phyloP scores from a whole-genome alignment of 2,329 filamentous ascomycete genomes.

The Neopestalotiopsis sp. region DNA sequence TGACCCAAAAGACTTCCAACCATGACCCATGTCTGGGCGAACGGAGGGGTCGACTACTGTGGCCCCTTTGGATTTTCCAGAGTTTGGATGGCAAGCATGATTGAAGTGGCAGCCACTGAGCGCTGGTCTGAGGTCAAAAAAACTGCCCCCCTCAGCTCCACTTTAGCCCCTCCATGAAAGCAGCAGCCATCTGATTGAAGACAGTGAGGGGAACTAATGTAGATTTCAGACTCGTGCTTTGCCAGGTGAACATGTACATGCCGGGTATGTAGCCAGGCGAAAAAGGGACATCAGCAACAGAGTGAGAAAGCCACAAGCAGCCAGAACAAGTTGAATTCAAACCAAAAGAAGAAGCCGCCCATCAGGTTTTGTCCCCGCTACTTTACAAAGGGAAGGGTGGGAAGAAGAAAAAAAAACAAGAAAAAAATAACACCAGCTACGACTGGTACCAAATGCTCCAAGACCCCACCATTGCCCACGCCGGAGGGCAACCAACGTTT shows the following conservation, averaged over 20 bases:
- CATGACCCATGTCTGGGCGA: not conserved
- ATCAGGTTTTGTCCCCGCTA: not conserved
- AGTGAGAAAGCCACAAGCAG: not conserved
- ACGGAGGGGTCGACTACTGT: not conserved
- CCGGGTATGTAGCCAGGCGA: not conserved
- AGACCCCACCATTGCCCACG: not conserved
- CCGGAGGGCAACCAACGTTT: conserved; percentile 1
- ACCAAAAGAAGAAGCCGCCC: too few relatives aligned
- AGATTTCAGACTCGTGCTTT: not conserved
- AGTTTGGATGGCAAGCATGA: not conserved
- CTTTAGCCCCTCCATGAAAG: not conserved
- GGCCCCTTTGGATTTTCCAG: not conserved
- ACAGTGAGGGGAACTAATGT: not conserved
- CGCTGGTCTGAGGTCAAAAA: not conserved
- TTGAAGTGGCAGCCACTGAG: not conserved
- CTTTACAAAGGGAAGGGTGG: not conserved
- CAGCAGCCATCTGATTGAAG: not conserved
- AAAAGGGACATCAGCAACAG: not conserved
- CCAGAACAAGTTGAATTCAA: not conserved
- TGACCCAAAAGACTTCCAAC: not conserved
- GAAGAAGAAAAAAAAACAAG: not conserved
- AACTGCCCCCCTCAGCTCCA: conserved; percentile 1
- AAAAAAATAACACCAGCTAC: not conserved
- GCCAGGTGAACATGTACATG: not conserved
- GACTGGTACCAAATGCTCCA: not conserved